Evolutionary conservation across 1,139 yeast genomes (phyloP), one percentile per base, ranked within the genome.

Genomic region (Yamadazyma spencermartinsiae): DNA sequence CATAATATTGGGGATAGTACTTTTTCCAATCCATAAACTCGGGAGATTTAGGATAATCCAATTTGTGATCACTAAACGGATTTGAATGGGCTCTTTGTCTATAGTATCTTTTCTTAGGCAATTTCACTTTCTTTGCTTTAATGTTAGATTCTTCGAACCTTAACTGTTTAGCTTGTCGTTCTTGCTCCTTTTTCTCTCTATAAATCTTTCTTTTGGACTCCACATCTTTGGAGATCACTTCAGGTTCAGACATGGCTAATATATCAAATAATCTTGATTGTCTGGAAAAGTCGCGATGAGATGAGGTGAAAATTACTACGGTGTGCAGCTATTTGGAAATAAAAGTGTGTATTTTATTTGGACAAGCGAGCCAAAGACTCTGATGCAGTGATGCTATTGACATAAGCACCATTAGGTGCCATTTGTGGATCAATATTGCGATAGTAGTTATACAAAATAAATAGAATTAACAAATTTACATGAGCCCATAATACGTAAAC

Each of bases 11-110:
- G 2, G 97, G 98, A 52, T 82, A 92, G 41, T 83, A 66, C 51
- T 68, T 74, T 0, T 74, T 59, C 99, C 99, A 92, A 56, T 88
- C 82, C 98, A 94, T 92, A 20, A 71, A 74, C 29, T 71, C 76
- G 1, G 99, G 98, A 16, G 78, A 70, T 33, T 65, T 61, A 13
- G 99, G 98, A 54, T 92, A 92, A 46, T 87, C 96, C 38, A 94
- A 71, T 52, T 83, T 79, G 61, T 92, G 98, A 61, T 92, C 99
- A 14, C 96, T 86, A 54, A 92, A 92, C 18, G 98, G 98, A 56
- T 92, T 92, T 2, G 98, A 89, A 58, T 92, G 99, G 1, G 98
- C 98, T 60, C 99, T 72, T 64, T 92, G 99, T 59, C 99, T 78
- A 61, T 92, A 94, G 60, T 76, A 92, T 52, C 92, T 76, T 62